phyloP scores from a whole-genome alignment of 768 basidiomycete species.

The Leccinum subtestaceum region DNA sequence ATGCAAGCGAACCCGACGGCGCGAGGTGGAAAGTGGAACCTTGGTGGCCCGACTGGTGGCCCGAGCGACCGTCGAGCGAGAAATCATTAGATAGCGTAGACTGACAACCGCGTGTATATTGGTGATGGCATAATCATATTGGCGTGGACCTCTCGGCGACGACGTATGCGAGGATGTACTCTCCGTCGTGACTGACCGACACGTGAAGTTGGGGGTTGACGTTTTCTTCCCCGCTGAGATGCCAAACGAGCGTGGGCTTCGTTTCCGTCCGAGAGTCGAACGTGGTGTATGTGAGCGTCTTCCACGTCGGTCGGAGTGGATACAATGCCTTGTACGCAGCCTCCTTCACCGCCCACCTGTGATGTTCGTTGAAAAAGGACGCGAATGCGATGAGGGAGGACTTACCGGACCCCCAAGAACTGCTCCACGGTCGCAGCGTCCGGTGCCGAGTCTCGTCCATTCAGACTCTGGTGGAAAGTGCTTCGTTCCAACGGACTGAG shows the following conservation, averaged over 20 bases:
- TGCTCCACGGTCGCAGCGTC: slow-evolving; percentile 24
- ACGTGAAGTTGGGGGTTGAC: slow-evolving; percentile 45
- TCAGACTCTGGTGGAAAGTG: slow-evolving; percentile 28
- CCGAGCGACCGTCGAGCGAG: slow-evolving; percentile 26
- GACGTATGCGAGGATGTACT: slow-evolving; percentile 70
- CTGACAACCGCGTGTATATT: slow-evolving; percentile 3
- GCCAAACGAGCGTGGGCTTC: slow-evolving; percentile 42
- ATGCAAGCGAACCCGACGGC: slow-evolving; percentile 15
- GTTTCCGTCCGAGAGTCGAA: slow-evolving; percentile 34
- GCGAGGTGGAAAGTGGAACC: slow-evolving; percentile 46
- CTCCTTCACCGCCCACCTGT: slow-evolving; percentile 82
- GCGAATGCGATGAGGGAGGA: not conserved
- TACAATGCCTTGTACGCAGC: slow-evolving; percentile 85
- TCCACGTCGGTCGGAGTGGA: slow-evolving; percentile 70
- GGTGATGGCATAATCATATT: not conserved
- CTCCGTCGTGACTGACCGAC: slow-evolving; percentile 81
- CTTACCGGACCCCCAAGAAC: slow-evolving; percentile 73
- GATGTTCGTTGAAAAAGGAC: not conserved
- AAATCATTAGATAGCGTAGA: slow-evolving; percentile 18
- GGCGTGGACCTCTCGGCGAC: slow-evolving; percentile 44
- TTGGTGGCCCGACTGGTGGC: slow-evolving; percentile 73
- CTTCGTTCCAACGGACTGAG: slow-evolving; percentile 49
- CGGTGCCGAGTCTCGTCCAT: not conserved
- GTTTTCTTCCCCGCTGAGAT: not conserved
- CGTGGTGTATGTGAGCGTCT: slow-evolving; percentile 56